Conservation (phyloP, 352 stramenopile genomes). For the Phytopythium montanum region DNA sequence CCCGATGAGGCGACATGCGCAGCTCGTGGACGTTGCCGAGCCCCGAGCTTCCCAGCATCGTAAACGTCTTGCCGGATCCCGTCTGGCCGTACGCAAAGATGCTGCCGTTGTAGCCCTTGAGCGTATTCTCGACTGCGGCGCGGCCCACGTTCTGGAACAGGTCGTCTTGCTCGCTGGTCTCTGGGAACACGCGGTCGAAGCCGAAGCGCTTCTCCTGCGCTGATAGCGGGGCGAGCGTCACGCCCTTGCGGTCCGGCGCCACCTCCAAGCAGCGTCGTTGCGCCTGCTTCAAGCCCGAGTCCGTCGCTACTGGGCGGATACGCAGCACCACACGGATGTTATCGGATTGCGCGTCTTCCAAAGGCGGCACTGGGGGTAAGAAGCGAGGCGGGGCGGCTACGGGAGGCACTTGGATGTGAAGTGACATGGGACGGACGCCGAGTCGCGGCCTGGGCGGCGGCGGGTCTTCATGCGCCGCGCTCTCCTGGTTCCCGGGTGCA, state of each 20-base stretch:
- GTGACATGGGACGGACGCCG: constrained; percentile 2
- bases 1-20: constrained; percentile 45
- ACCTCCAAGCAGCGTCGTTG: constrained; percentile 53
- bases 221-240: constrained; percentile 51
- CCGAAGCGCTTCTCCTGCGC: constrained; percentile 79
- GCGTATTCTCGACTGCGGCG: constrained; percentile 74
- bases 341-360: constrained; percentile 29
- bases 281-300: constrained; percentile 22
- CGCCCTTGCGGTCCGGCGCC: constrained; percentile 45
- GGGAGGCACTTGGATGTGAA: constrained; percentile 1
- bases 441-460: constrained; percentile 13
- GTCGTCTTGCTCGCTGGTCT: constrained; percentile 68
- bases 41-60: constrained; percentile 65
- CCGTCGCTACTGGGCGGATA: constrained; percentile 39
- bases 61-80: constrained; percentile 87
- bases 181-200: constrained; percentile 81
- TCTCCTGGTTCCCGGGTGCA: neutral
- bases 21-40: constrained; percentile 37
- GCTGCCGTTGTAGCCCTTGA: constrained; percentile 86
- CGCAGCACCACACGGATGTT: constrained; percentile 76
- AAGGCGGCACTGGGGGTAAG: constrained; percentile 7
- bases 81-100: constrained; percentile 91
- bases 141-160: constrained; percentile 76
- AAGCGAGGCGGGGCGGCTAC: constrained; percentile 18
- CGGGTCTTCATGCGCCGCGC: neutral